phyloP scores from a whole-genome alignment of 1,284 basidiomycete species.

The Phylloporus gajari region DNA sequence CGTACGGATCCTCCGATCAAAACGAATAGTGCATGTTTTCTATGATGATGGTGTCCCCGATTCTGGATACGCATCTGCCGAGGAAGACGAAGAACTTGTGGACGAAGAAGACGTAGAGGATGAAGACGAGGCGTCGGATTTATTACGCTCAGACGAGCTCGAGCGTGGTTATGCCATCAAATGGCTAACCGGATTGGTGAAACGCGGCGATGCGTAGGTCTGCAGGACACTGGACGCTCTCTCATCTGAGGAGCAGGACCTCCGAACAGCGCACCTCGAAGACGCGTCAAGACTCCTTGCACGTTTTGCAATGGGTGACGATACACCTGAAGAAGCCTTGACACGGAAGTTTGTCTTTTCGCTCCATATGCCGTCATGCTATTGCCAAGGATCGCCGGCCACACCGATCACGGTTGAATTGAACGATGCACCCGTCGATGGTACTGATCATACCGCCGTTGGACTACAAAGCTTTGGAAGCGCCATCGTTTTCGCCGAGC shows the following conservation, averaged over 20 bases:
- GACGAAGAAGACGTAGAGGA: conserved; percentile 18
- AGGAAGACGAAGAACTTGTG: conserved; percentile 53
- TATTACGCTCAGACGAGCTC: conserved; percentile 59
- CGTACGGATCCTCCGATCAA: conserved; percentile 21
- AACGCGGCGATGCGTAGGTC: conserved; percentile 66
- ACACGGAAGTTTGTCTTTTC: conserved; percentile 67
- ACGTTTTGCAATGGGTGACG: conserved; percentile 56
- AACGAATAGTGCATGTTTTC: conserved; percentile 36
- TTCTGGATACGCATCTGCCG: conserved; percentile 73
- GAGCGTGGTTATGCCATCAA: conserved; percentile 65
- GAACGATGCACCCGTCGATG: conserved; percentile 80
- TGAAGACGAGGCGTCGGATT: conserved; percentile 43
- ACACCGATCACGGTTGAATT: conserved; percentile 65
- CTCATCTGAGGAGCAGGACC: conserved; percentile 40
- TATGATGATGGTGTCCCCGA: conserved; percentile 59
- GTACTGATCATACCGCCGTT: conserved; percentile 81
- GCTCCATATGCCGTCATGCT: conserved; percentile 22
- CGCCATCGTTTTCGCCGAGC: conserved; percentile 68
- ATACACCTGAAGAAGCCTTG: conserved; percentile 54
- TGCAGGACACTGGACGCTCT: conserved; percentile 23
- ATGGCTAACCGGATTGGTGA: conserved; percentile 72
- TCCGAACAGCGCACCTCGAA: conserved; percentile 48
- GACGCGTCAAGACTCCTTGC: conserved; percentile 69
- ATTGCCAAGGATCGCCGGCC: background rate
- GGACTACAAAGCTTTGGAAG: conserved; percentile 92